Base-by-base conservation (phyloP, 805 yeast species). In the Lachancea waltii region DNA sequence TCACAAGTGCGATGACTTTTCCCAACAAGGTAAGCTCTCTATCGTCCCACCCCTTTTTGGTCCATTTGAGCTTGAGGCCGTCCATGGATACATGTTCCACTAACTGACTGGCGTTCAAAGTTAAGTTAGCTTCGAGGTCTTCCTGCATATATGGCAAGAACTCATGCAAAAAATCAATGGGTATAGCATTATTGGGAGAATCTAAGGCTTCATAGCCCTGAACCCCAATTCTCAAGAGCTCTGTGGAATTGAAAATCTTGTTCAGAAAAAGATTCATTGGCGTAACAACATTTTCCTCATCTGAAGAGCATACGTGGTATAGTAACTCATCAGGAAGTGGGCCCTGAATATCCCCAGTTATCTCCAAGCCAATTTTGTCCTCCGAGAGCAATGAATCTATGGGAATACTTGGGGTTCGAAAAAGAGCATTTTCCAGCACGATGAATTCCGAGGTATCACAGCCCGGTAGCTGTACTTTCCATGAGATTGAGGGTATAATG, bases 31-130 rank as follows among this genome's bases (percentile, higher is more conserved):
- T 49, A 6, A 70, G 63, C 23, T 55, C 53, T 9, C 46, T 47
- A 1, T 57, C 48, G 30, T 63, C 67, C 5, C 44, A 31, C 4
- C 29, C 15, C 13, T 56, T 62, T 31, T 53, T 51, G 4, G 42
- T 40, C 52, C 72, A 54, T 38, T 56, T 60, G 30, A 69, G 56
- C 11, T 49, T 47, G 37, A 68, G 42, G 17, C 63, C 58, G 7
- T 64, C 63, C 37, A 70, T 54, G 2, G 67, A 55, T 4, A 68
- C 63, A 29, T 62, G 64, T 33, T 63, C 54, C 2, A 70, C 48
- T 21, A 64, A 40, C 9, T 51, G 30, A 11, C 47, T 48, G 4
- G 47, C 37, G 29, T 53, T 44, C 6, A 56, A 33, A 2, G 58
- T 51, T 1, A 53, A 24, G 30, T 56, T 56, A 3, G 53, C 36